A percentile compares a stretch with the other conserved stretches of the same genome.
Conservation (phyloP, 1,284 basidiomycete genomes). For the Fomitopsis betulina region DNA sequence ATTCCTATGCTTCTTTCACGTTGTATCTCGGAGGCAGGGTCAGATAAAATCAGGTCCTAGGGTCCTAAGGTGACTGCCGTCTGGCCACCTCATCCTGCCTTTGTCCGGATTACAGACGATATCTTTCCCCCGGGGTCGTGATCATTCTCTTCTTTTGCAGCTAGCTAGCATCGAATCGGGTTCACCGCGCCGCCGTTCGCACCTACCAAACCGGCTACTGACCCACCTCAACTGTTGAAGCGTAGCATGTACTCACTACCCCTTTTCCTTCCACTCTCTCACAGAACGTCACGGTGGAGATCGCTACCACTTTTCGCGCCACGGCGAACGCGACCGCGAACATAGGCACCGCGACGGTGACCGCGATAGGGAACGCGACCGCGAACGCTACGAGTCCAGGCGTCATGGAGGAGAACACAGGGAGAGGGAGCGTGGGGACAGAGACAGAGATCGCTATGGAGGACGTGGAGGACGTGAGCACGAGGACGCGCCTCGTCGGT, state of each 20-base stretch:
- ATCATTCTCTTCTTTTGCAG: conserved; percentile 46
- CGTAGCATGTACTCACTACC: conserved; percentile 25
- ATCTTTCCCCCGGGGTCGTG: conserved; percentile 46
- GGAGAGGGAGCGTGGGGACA: conserved; percentile 33
- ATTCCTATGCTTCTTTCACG: conserved; percentile 18
- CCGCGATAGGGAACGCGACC: conserved; percentile 35
- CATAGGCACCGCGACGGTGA: conserved; percentile 43
- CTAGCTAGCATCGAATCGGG: conserved; percentile 38
- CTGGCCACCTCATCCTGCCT: conserved; percentile 16
- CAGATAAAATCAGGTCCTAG: conserved; percentile 12
- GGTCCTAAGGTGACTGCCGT: conserved; percentile 12
- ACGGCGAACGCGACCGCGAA: conserved; percentile 41
- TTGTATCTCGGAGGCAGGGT: conserved; percentile 20
- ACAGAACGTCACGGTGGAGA: conserved; percentile 39
- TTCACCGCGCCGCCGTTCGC: conserved; percentile 10
- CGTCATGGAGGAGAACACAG: conserved; percentile 32
- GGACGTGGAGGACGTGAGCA: conserved; percentile 26
- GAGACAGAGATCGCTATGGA: conserved; percentile 29
- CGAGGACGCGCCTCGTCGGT: conserved; percentile 34
- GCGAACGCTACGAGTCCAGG: conserved; percentile 24
- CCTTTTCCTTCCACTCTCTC: conserved; percentile 11
- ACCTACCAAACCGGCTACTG: conserved; percentile 19
- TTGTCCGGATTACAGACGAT: conserved; percentile 26
- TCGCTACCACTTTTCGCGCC: conserved; percentile 47
- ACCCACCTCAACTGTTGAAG: conserved; percentile 19